phyloP scores from a whole-genome alignment of 208 protist genomes.

The Leishmania gerbilli region DNA sequence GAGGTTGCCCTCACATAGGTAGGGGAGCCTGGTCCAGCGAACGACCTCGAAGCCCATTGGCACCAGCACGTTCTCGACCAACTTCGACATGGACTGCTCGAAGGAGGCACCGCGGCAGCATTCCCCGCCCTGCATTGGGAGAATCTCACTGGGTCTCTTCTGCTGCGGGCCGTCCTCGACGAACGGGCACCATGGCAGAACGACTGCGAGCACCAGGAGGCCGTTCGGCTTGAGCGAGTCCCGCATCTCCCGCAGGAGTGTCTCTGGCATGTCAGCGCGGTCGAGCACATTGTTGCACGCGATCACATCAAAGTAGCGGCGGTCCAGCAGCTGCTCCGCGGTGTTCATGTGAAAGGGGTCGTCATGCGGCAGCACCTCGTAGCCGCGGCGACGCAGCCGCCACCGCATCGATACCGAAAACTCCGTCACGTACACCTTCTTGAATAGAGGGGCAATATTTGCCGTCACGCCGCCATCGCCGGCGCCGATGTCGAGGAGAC shows the following conservation, averaged over 20 bases:
- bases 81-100: constrained; percentile 53
- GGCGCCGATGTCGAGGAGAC: constrained; percentile 55
- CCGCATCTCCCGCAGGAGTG: constrained; percentile 67
- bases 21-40: constrained; percentile 82
- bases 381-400: constrained; percentile 71
- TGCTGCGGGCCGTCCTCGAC: constrained; percentile 68
- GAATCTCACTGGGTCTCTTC: constrained; percentile 54
- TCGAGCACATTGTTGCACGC: constrained; percentile 87
- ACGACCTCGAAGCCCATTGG: constrained; percentile 80
- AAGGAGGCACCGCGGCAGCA: constrained; percentile 78
- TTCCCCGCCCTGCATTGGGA: constrained; percentile 82
- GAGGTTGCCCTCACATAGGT: constrained; percentile 85
- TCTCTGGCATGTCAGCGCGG: constrained; percentile 62
- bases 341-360: constrained; percentile 42
- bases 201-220: constrained; percentile 75
- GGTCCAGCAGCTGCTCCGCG: constrained; percentile 6
- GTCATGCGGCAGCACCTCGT: constrained; percentile 60
- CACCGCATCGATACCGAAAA: constrained; percentile 79
- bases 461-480: constrained; percentile 85
- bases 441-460: constrained; percentile 57
- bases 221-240: constrained; percentile 59
- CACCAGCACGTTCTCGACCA: constrained; percentile 80
- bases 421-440: constrained; percentile 67
- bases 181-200: constrained; percentile 90
- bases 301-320: constrained; percentile 73